Base-by-base conservation (phyloP, 2,329 filamentous ascomycete species). In the Erysiphe pulchra region DNA sequence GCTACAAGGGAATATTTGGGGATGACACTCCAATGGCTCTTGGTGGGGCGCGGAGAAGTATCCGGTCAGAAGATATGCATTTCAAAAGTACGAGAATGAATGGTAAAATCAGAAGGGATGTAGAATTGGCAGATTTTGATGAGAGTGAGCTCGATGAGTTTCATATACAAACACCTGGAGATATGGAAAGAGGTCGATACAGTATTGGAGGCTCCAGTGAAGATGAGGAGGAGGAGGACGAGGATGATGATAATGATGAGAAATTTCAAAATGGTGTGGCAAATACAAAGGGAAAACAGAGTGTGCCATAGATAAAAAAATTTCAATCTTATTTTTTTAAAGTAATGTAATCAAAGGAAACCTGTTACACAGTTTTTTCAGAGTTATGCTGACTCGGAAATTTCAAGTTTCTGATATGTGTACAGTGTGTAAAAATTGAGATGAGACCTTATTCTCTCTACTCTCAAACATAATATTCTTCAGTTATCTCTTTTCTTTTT, bases 121-220 rank as follows among this genome's bases (percentile, higher is more conserved):
- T 79, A 4, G 75, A 79, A 56, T 69, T 73, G 0, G 71, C 66
- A 2, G 73, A 76, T 52, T 78, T 78, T 53, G 73, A 77, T 51
- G 75, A 78, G 62, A 72, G 66, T 50, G 72, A 76, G 57, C 59
- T 79, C 39, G 73, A 77, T 48, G 71, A 76, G 49, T 59, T 79
- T 36, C 70, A 73, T 50, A 51, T 58, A 13, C 44, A 46, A 40
- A 56, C 54, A 9, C 54, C 55, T n/a, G 54, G 58, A 45, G 52
- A 55, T 16, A 59, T 61, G 39, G 58, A 60, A 20, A 62, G 64
- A 39, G 63, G 66, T 47, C 64, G 65, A 50, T 78, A 78, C 55
- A 69, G 66, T 47, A 61, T 75, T 9, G 73, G 70, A 16, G 69
- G 63, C 16, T 70, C 65, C 45, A 74, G 70, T 52, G 70, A 74